These are phyloP conservation scores for Daldinia bambusicola DNA, from an alignment of 495 filamentous ascomycete genomes.

Conservation along the genomic window DNA sequence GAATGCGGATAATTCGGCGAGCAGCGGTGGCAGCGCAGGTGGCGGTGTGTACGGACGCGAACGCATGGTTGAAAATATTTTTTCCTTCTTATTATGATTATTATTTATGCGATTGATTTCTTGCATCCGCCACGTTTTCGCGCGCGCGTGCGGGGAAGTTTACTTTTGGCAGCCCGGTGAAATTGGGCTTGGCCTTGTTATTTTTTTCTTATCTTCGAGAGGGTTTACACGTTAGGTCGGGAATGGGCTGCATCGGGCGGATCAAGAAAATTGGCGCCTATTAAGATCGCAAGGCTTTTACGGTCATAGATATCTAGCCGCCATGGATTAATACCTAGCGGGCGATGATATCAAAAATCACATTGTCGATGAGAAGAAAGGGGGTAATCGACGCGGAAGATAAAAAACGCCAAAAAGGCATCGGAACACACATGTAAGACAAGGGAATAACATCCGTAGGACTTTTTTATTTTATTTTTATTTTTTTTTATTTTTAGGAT, in stretches of 20 bases:
- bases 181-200: neutral
- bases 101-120: neutral
- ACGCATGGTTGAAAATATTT: conserved; percentile 38
- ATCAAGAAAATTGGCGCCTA: neutral
- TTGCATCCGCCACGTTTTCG: neutral
- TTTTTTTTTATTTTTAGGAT: no score
- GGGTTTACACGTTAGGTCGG: neutral
- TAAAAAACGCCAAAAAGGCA: neutral
- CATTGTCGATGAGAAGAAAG: neutral
- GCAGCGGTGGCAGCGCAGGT: conserved; percentile 52
- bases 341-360: conserved; percentile 6
- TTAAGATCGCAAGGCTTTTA: neutral
- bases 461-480: no score
- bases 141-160: neutral
- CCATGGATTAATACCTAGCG: neutral
- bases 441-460: conserved; percentile 3
- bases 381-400: neutral
- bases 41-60: conserved; percentile 51
- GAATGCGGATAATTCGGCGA: conserved; percentile 57
- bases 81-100: neutral
- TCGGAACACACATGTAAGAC: conserved; percentile 7
- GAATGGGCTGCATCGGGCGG: neutral
- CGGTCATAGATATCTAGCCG: neutral
- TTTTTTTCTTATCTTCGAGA: no score
- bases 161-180: neutral